Percentiles rank a stretch among this genome's conserved stretches.
phyloP scores from a whole-genome alignment of 257 asterid genomes.

The Marsdenia floribunda region DNA sequence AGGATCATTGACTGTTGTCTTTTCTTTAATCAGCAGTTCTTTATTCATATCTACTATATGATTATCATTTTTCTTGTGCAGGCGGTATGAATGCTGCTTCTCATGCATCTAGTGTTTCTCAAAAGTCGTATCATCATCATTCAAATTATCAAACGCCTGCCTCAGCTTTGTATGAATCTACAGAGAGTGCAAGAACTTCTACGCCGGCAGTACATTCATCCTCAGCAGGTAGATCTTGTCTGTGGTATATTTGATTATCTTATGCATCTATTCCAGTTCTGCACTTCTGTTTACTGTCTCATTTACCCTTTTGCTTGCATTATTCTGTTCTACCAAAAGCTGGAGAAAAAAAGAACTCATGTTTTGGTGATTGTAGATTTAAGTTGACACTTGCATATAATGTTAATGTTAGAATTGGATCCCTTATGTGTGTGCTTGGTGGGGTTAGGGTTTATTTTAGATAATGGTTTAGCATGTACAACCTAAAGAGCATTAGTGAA shows the following conservation, averaged over 20 bases:
- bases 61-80: conserved; percentile 14
- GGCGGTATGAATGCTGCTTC: conserved; percentile 33
- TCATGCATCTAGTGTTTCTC: conserved; percentile 32
- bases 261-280: neutral
- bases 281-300: neutral
- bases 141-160: conserved; percentile 60
- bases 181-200: conserved; percentile 40
- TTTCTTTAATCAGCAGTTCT: neutral
- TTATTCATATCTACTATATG: neutral
- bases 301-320: neutral
- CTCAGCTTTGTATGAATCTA: conserved; percentile 60
- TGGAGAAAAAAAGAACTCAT: neutral
- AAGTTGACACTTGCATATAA: neutral
- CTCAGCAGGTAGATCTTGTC: conserved; percentile 49
- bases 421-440: neutral
- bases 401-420: neutral
- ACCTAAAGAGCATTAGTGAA: neutral
- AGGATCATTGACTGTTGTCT: neutral
- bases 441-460: neutral
- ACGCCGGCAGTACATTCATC: conserved; percentile 28
- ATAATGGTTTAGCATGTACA: neutral
- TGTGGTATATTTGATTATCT: neutral
- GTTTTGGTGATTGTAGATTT: neutral
- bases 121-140: conserved; percentile 46
- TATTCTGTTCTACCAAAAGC: neutral